phyloP scores from a whole-genome alignment of 2,329 filamentous ascomycete species.

The Byssochlamys sp. region DNA sequence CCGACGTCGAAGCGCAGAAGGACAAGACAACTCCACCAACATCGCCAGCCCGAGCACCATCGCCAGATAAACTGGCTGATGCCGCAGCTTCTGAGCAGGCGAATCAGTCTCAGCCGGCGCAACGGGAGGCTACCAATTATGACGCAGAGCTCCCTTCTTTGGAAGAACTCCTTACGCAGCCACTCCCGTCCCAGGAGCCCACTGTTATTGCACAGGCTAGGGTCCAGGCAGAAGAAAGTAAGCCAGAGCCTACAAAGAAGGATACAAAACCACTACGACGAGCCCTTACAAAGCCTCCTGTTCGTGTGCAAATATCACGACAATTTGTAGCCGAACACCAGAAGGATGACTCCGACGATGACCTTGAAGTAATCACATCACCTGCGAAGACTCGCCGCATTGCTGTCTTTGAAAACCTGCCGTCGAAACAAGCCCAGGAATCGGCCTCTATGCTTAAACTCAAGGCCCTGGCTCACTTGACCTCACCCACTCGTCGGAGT shows the following conservation, averaged over 20 bases:
- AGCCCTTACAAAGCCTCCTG: conserved; percentile 19
- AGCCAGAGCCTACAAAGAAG: conserved; percentile 12
- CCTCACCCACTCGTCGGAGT: conserved; percentile 46
- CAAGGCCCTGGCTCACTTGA: conserved; percentile 64
- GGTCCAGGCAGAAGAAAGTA: not conserved
- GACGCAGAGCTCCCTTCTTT: conserved; percentile 32
- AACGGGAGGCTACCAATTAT: conserved; percentile 13
- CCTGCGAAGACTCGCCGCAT: conserved; percentile 34
- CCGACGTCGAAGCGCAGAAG: conserved; percentile 32
- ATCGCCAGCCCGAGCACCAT: conserved; percentile 42
- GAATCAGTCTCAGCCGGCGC: conserved; percentile 1
- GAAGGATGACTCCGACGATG: conserved; percentile 39
- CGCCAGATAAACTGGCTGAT: conserved; percentile 3
- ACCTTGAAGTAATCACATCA: conserved; percentile 53
- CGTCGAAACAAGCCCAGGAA: conserved; percentile 54
- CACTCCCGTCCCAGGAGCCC: conserved; percentile 7
- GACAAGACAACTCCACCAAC: conserved; percentile 60
- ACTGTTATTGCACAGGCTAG: conserved; percentile 2
- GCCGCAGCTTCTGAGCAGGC: conserved; percentile 1
- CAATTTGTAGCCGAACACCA: conserved; percentile 25
- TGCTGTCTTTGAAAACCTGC: conserved; percentile 61
- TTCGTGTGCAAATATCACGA: conserved; percentile 34
- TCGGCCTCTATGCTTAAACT: conserved; percentile 53
- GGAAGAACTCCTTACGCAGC: conserved; percentile 24
- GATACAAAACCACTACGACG: conserved; percentile 22